Evolutionary conservation across 2,329 filamentous ascomycete species (phyloP).

Genomic region (Fusarium veterinarium): DNA sequence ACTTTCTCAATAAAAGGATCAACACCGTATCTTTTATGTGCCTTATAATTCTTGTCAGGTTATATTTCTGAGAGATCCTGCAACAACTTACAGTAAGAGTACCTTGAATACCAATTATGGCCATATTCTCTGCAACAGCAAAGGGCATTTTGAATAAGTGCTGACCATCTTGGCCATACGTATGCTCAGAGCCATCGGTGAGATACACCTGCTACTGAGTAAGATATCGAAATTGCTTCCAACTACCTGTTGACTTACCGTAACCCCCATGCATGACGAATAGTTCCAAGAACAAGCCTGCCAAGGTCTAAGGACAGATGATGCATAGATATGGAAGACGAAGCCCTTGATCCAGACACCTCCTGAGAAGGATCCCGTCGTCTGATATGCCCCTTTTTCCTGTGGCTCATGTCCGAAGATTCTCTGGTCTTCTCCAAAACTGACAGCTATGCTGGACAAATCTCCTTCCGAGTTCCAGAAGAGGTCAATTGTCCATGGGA

Average conservation of each 20-base stretch:
- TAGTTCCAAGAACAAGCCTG: not conserved
- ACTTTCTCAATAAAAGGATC: not conserved
- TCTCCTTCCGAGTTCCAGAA: not conserved
- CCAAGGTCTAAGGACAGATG: fast-evolving
- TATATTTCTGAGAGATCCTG: fast-evolving
- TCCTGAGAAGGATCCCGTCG: fast-evolving
- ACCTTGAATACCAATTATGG: fast-evolving
- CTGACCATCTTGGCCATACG: fast-evolving
- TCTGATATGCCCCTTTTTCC: fast-evolving
- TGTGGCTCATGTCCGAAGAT: not conserved
- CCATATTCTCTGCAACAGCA: fast-evolving
- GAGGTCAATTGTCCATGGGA: fast-evolving
- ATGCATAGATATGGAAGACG: not conserved
- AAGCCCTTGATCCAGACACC: not conserved
- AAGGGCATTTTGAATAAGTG: not conserved
- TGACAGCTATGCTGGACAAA: fast-evolving
- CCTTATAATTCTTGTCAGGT: not conserved
- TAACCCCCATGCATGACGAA: not conserved
- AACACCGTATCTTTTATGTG: not conserved
- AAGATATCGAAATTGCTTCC: fast-evolving
- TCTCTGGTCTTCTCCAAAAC: fast-evolving
- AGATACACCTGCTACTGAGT: not conserved
- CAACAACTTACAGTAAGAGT: not conserved
- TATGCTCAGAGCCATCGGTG: not conserved
- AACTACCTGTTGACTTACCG: not conserved